Base-by-base conservation (phyloP, 1,284 basidiomycete species). In the Cutaneotrichosporon sp. region DNA sequence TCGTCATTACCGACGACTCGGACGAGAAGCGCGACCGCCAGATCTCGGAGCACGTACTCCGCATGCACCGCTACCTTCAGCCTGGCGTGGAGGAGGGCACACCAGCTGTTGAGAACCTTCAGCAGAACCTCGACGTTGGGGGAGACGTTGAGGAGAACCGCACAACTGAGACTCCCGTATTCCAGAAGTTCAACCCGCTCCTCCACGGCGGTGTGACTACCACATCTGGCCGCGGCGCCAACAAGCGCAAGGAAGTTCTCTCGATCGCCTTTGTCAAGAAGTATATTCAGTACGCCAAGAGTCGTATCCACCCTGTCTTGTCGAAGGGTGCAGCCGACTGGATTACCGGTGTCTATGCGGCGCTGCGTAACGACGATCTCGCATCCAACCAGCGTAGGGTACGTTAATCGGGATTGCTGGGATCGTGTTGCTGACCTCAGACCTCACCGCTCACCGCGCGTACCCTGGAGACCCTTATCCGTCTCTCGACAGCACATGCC, bases 391-490 rank as follows among this genome's bases (percentile, higher is more conserved):
- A 85, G 73, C 94, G 90, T 78, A 84, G 85, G 80, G 90, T 90
- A 61, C 63, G 79, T 74, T 12, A 17, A 8, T 8, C 24, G 19
- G 10, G 19, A 11, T 22, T 9, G 19, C 6, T 16, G 14, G 35
- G n/a, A n/a, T n/a, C n/a, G n/a, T n/a, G n/a, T n/a, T n/a, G n/a
- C 56, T 59, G 43, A 60, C 46, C 16, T 7, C 34, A 96, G 88
- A 99, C 96, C 4, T 90, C 94, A 11, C 96, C 96, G 2, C 78
- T 99, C 60, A 99, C 96, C 1, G 94, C 96, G 14, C 92, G 96
- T 83, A 97, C 96, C 6, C 84, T 99, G 52, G 96, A 99, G 77
- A 99, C 96, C 1, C 81, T 99, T 39, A 99, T 99, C 72, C 96
- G 96, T 80, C 82, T 99, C 14, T 84, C 96, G 6, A 98, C 94